Base-by-base conservation (phyloP, 1,284 basidiomycete species). In the Puccinia hordei region DNA sequence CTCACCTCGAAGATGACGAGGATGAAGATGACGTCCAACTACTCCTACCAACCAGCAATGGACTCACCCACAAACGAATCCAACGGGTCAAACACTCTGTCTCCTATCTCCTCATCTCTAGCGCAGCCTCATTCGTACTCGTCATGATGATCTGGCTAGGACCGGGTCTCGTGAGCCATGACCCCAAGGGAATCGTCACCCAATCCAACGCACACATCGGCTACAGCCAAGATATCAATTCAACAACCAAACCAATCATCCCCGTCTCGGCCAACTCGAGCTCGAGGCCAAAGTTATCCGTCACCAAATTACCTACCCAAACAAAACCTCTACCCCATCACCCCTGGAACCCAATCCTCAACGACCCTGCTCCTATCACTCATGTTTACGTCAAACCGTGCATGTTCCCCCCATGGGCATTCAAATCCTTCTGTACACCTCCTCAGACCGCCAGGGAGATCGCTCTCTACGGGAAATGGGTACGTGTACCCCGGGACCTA, bases 321-420 rank as follows among this genome's bases (percentile, higher is more conserved):
- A 35, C 41, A 17, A 53, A 63, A 19, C 53, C 55, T 0, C 13
- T 79, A 8, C 77, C 77, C n/a, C 35, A 53, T 35, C 77, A 79
- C 33, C 22, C 49, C 22, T 79, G 77, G 77, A 79, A 79, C 57
- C 77, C 77, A 17, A 41, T 79, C 13, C 38, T 79, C 24, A 61
- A 53, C 44, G 77, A 79, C 55, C 77, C 68, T 24, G 65, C 77
- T 0, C 77, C 77, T 10, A 68, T 79, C 68, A 79, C 77, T 13
- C 77, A 79, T 57, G 55, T 79, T 15, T 59, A 15, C 33, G 57
- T 79, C 53, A 71, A 79, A 33, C 41, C 77, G 6, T 79, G 77
- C 44, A 79, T 79, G 77, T 79, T 79, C 57, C 77, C 77, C 38
- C 77, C 77, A 9, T 79, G 77, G 77, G 68, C 68, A 8, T 79